These are phyloP conservation scores for Lactifluus hygrophoroides DNA, from an alignment of 768 basidiomycete species.

Conservation along the genomic window DNA sequence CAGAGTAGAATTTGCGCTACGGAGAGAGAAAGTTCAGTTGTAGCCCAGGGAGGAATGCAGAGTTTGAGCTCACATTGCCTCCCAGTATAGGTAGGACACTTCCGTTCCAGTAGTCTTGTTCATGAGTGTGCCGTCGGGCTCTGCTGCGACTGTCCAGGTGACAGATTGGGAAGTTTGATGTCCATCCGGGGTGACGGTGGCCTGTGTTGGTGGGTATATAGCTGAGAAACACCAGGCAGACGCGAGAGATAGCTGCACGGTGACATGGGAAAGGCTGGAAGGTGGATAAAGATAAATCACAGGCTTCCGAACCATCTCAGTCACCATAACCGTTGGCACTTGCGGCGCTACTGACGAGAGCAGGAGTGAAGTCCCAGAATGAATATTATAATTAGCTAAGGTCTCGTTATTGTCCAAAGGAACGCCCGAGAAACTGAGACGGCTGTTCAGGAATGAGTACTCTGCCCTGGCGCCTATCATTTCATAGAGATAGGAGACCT, in stretches of 20 bases:
- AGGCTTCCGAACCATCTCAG: not conserved
- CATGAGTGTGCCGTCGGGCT: slow-evolving; percentile 5
- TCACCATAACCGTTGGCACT: no score
- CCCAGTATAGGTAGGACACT: slow-evolving; percentile 11
- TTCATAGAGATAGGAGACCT: not conserved
- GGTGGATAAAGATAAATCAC: slow-evolving; percentile 11
- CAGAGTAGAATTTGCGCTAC: not conserved
- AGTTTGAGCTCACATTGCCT: not conserved
- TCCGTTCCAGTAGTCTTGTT: slow-evolving; percentile 3
- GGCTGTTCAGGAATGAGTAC: not conserved
- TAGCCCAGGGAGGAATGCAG: no score
- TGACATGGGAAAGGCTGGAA: not conserved
- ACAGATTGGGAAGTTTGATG: not conserved
- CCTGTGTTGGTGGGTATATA: not conserved
- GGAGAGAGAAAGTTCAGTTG: not conserved
- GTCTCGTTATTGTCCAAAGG: not conserved
- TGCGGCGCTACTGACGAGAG: not conserved
- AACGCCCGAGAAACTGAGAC: not conserved
- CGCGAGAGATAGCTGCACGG: not conserved
- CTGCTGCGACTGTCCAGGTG: slow-evolving; percentile 4
- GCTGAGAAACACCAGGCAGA: slow-evolving; percentile 7
- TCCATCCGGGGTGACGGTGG: not conserved
- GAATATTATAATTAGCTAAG: not conserved
- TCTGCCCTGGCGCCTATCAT: not conserved
- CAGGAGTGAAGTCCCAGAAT: not conserved